phyloP scores from a whole-genome alignment of 1,284 basidiomycete species.

The Abortiporus biennis region DNA sequence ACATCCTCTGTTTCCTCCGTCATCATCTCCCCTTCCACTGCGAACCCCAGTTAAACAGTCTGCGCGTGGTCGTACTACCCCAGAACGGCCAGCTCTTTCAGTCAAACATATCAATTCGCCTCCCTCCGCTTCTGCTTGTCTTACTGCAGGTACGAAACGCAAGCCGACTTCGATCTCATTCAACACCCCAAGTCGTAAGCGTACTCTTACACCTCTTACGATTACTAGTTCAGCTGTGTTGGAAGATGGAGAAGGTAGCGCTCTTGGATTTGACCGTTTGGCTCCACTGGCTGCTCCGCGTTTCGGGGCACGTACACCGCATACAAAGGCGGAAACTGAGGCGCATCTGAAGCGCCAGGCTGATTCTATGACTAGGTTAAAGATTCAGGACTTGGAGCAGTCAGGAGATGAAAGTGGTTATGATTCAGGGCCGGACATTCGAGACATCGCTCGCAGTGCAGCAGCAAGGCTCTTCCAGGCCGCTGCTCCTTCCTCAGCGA shows the following conservation, averaged over 20 bases:
- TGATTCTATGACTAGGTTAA: constrained; percentile 59
- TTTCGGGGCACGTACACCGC: constrained; percentile 47
- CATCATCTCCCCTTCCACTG: constrained; percentile 25
- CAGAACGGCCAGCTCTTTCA: constrained; percentile 23
- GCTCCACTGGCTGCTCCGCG: constrained; percentile 57
- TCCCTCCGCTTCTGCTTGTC: constrained; percentile 9
- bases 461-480: too few species aligned
- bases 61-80: constrained; percentile 22
- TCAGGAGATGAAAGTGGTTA: constrained; percentile 38
- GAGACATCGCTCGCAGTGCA: too few species aligned
- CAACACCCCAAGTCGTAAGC: constrained; percentile 29
- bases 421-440: constrained; percentile 42
- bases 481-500: constrained; percentile 17
- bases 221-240: constrained; percentile 20
- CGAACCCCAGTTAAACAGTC: constrained; percentile 50
- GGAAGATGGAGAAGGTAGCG: constrained; percentile 14
- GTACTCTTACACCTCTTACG: constrained; percentile 27
- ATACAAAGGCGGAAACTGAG: constrained; percentile 59
- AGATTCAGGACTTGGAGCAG: constrained; percentile 48
- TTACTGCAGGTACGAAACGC: constrained; percentile 49
- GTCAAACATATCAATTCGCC: constrained; percentile 25
- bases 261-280: constrained; percentile 47
- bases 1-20: constrained; percentile 28
- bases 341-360: constrained; percentile 54
- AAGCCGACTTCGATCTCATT: constrained; percentile 53